A percentile compares a stretch with the other conserved stretches of the same genome.
phyloP scores from a whole-genome alignment of 345 rosid species.

The sweet orange (Citrus sinensis) region DNA sequence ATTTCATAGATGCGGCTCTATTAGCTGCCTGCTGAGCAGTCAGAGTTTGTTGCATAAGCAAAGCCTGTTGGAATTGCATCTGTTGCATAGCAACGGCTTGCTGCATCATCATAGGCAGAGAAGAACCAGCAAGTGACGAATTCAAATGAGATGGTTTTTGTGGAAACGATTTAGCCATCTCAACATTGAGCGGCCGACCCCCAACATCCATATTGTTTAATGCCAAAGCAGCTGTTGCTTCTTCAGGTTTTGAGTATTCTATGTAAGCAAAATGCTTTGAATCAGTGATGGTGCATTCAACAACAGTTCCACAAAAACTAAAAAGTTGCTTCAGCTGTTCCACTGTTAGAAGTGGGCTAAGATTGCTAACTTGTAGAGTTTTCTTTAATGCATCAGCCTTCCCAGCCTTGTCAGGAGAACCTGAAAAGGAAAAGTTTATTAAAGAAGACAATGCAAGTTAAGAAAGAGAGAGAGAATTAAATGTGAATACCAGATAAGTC shows the following conservation, averaged over 20 bases:
- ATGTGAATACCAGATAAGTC: constrained; percentile 53
- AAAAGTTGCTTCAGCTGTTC: constrained; percentile 94
- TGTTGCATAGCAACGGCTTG: constrained; percentile 99
- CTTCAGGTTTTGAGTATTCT: constrained; percentile 83
- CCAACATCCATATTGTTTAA: constrained; percentile 93
- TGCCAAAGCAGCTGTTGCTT: constrained; percentile 88
- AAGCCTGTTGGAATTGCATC: constrained; percentile 96
- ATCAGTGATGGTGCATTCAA: constrained; percentile 76
- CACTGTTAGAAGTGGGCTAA: constrained; percentile 82
- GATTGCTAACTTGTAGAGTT: constrained; percentile 96
- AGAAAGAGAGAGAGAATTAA: not conserved
- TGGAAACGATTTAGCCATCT: constrained; percentile 95
- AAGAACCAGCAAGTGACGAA: constrained; percentile 58
- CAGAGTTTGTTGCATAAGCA: constrained; percentile 94
- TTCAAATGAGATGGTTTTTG: constrained; percentile 52
- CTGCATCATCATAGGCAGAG: constrained; percentile 97
- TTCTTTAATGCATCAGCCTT: constrained; percentile 64
- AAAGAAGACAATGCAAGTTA: not conserved
- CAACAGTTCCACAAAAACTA: constrained; percentile 86
- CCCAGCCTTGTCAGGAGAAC: constrained; percentile 51
- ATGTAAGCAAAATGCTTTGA: constrained; percentile 90
- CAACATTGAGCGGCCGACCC: constrained; percentile 89
- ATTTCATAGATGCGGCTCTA: constrained; percentile 91
- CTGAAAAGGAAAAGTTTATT: constrained; percentile 28
- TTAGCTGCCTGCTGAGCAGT: constrained; percentile 98